These are phyloP conservation scores for Singerocomus inundabilis DNA, from an alignment of 1,284 basidiomycete genomes.

Conservation along the genomic window DNA sequence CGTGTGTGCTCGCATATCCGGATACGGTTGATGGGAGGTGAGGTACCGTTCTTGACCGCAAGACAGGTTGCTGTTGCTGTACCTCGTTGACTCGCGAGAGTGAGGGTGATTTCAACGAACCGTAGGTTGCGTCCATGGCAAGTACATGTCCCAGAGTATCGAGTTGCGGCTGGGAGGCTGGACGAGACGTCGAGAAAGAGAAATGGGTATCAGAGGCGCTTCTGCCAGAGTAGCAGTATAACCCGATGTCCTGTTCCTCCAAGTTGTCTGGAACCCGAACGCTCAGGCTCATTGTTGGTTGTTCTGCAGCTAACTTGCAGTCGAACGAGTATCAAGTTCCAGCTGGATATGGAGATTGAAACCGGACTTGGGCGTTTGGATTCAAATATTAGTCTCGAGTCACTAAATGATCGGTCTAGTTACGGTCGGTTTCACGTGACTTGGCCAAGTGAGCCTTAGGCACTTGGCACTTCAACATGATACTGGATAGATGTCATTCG, in stretches of 20 bases:
- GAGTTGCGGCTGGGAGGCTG: slow-evolving; percentile 14
- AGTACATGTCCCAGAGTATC: background rate
- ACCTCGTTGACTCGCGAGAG: slow-evolving; percentile 21
- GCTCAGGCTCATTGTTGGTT: slow-evolving; percentile 10
- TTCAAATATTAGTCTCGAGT: slow-evolving; percentile 14
- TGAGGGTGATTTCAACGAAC: slow-evolving; percentile 27
- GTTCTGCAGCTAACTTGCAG: background rate
- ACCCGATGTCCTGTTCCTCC: slow-evolving; percentile 35
- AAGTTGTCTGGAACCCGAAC: slow-evolving; percentile 10
- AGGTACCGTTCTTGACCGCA: slow-evolving; percentile 44
- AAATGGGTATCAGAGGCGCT: slow-evolving; percentile 30
- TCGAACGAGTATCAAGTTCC: background rate
- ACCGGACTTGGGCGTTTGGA: background rate
- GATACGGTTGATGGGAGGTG: slow-evolving; percentile 21
- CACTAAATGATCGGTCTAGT: too few species aligned
- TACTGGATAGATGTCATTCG: too few species aligned
- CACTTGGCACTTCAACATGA: too few species aligned
- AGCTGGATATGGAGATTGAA: slow-evolving; percentile 3
- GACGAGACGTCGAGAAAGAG: slow-evolving; percentile 20
- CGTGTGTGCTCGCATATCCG: slow-evolving; percentile 4
- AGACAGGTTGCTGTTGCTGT: slow-evolving; percentile 15
- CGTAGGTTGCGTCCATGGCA: background rate
- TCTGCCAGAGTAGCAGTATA: slow-evolving; percentile 27
- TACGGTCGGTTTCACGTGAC: too few species aligned
- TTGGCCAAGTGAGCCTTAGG: too few species aligned